A percentile compares a stretch with the other conserved stretches of the same genome.
Evolutionary conservation across 352 stramenopile genomes (phyloP).

Genomic region (Globisporangium spiculum): DNA sequence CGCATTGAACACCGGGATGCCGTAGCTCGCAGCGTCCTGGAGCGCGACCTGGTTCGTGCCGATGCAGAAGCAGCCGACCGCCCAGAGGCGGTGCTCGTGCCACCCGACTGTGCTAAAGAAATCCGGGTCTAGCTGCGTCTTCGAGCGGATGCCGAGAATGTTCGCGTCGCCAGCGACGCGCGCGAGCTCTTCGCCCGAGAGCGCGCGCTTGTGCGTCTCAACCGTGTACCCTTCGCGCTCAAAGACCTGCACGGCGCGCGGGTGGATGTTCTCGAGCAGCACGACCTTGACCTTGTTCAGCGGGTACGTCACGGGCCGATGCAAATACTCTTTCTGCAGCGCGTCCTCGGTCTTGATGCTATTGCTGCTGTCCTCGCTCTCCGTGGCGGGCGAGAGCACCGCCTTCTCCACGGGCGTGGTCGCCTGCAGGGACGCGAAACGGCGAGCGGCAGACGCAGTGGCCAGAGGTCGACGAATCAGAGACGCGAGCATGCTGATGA

Average conservation of each 20-base stretch:
- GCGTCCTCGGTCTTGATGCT: conserved; percentile 2
- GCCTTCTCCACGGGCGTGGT: conserved; percentile 15
- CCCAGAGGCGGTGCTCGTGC: conserved; percentile 78
- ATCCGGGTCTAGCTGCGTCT: conserved; percentile 73
- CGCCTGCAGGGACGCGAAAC: conserved; percentile 40
- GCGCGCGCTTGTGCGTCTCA: conserved; percentile 73
- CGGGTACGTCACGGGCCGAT: conserved; percentile 71
- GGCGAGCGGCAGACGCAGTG: conserved; percentile 9
- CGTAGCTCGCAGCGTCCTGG: conserved; percentile 44
- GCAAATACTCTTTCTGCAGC: conserved; percentile 34
- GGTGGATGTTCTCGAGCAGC: conserved; percentile 83
- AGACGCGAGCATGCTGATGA: conserved; percentile 35
- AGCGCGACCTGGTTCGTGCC: conserved; percentile 82
- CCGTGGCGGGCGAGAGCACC: conserved; percentile 10
- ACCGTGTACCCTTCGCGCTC: conserved; percentile 74
- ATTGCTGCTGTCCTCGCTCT: conserved; percentile 4
- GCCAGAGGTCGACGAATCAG: conserved; percentile 28
- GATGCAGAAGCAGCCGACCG: conserved; percentile 82
- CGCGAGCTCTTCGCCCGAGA: conserved; percentile 73
- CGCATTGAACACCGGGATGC: conserved; percentile 83
- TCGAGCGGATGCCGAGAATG: conserved; percentile 79
- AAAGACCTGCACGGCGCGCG: conserved; percentile 70
- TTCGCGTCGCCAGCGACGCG: conserved; percentile 70
- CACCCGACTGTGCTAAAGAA: conserved; percentile 79
- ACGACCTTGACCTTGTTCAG: conserved; percentile 84